phyloP scores from a whole-genome alignment of 148 eudicot species.

The Amaranthus hypochondriacus region DNA sequence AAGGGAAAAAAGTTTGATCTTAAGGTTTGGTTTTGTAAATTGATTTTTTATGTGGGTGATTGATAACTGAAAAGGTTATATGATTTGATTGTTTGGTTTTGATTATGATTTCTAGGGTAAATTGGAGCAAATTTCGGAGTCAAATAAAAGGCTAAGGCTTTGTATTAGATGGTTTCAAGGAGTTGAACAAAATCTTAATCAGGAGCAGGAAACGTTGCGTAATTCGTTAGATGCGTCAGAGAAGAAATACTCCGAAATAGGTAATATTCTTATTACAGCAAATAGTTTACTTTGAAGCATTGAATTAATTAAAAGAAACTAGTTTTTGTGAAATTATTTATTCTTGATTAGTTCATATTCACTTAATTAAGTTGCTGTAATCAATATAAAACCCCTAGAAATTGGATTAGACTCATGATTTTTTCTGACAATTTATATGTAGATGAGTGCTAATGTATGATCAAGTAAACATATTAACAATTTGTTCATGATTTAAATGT shows the following conservation, averaged over 20 bases:
- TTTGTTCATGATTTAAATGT: neutral
- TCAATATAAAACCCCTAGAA: neutral
- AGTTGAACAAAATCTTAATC: conserved; percentile 35
- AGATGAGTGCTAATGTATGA: neutral
- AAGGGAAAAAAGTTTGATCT: conserved; percentile 58
- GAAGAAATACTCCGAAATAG: conserved; percentile 40
- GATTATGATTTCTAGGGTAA: conserved; percentile 40
- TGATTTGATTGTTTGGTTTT: neutral
- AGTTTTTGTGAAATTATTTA: neutral
- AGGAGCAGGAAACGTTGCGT: conserved; percentile 47
- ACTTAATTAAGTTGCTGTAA: neutral
- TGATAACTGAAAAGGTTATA: neutral
- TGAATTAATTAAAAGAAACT: neutral
- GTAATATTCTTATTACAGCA: conserved; percentile 20
- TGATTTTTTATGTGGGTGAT: neutral
- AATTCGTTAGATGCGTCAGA: conserved; percentile 37
- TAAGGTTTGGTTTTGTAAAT: conserved; percentile 33
- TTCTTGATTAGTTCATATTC: neutral
- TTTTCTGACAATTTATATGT: neutral
- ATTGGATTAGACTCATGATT: neutral
- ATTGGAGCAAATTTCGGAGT: conserved; percentile 49
- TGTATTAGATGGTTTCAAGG: conserved; percentile 72
- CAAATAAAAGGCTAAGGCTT: conserved; percentile 43
- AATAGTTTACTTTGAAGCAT: neutral
- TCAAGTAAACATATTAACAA: neutral